A percentile compares a stretch with the other conserved stretches of the same genome.
phyloP scores from a whole-genome alignment of 371 early-diverging fungal species.

The Phascolomyces articulosus region DNA sequence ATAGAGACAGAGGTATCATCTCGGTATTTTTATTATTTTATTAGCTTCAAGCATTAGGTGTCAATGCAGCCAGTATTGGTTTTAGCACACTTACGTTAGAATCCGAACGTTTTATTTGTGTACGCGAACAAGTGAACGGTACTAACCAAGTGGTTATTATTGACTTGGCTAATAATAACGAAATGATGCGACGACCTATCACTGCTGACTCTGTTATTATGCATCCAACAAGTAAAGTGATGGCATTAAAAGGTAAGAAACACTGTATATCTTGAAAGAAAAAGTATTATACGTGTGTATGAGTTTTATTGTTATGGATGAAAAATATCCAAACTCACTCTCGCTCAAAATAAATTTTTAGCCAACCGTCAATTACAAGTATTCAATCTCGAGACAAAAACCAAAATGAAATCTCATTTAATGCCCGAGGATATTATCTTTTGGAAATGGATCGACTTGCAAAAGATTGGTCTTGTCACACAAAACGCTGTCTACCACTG shows the following conservation, averaged over 20 bases:
- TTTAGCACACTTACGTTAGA: slow-evolving; percentile 98
- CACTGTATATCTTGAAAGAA: neutral
- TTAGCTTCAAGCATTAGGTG: slow-evolving; percentile 90
- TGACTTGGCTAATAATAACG: slow-evolving; percentile 85
- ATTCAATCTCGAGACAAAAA: slow-evolving; percentile 94
- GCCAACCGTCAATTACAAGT: slow-evolving; percentile 93
- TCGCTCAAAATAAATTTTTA: slow-evolving; percentile 21
- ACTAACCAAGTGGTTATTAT: slow-evolving; percentile 92
- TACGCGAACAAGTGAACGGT: slow-evolving; percentile 89
- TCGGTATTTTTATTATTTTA: neutral
- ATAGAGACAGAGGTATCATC: neutral
- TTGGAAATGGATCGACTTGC: slow-evolving; percentile 95
- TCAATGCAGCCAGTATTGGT: slow-evolving; percentile 90
- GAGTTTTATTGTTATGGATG: too few relatives aligned
- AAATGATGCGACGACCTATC: slow-evolving; percentile 89
- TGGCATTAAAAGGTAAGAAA: slow-evolving; percentile 90
- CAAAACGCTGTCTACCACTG: slow-evolving; percentile 92
- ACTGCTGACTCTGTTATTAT: slow-evolving; percentile 98
- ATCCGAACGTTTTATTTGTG: slow-evolving; percentile 96
- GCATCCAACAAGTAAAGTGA: slow-evolving; percentile 91
- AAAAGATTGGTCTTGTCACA: slow-evolving; percentile 92
- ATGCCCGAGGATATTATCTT: slow-evolving; percentile 95
- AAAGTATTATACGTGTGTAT: too few relatives aligned
- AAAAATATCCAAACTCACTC: too few relatives aligned
- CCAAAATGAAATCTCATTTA: slow-evolving; percentile 90